Evolutionary conservation across 257 asterid species (phyloP).

Genomic region (Solanum rostratum): DNA sequence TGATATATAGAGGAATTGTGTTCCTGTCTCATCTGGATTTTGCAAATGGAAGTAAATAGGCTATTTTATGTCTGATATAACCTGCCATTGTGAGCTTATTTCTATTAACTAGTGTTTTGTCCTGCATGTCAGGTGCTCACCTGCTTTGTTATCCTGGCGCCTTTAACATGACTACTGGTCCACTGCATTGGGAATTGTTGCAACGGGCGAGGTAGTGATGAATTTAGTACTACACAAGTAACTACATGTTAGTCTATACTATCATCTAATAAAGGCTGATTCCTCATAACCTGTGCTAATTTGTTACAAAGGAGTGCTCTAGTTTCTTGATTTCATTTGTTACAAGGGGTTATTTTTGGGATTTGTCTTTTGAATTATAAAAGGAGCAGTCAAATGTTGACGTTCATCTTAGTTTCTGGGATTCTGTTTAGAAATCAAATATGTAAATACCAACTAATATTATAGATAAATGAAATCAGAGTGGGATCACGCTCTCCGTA

Average conservation of each 20-base stretch:
- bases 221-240: neutral
- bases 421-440: neutral
- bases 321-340: neutral
- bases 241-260: neutral
- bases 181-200: conserved; percentile 81
- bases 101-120: neutral
- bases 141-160: conserved; percentile 90
- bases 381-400: neutral
- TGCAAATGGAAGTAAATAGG: neutral
- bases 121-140: conserved; percentile 58
- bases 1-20: neutral
- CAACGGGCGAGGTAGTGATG: conserved; percentile 73
- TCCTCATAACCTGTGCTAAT: neutral
- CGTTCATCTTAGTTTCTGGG: neutral
- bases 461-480: neutral
- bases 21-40: neutral
- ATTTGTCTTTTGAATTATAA: neutral
- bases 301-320: neutral
- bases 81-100: neutral
- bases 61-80: neutral
- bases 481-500: neutral
- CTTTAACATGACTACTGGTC: conserved; percentile 95
- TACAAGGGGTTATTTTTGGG: neutral
- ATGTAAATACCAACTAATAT: neutral
- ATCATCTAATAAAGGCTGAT: neutral